A percentile compares a stretch with the other conserved stretches of the same genome.
Conservation (phyloP, 306 rosid genomes). For the Fragaria ananassa region DNA sequence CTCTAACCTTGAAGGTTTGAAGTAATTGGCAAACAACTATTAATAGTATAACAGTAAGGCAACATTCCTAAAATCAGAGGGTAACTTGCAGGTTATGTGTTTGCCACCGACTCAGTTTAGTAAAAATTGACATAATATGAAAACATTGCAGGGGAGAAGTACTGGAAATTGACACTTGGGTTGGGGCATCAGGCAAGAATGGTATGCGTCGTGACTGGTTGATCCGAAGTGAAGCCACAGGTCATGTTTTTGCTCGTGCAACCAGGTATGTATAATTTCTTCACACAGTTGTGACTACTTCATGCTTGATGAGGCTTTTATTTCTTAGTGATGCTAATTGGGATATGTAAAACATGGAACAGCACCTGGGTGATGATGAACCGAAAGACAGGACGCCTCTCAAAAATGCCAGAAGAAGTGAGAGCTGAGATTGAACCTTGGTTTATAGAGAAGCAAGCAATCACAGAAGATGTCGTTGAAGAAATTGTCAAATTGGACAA, state of each 20-base stretch:
- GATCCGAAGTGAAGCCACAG: conserved; percentile 74
- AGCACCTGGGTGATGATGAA: conserved; percentile 99
- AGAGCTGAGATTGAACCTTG: conserved; percentile 82
- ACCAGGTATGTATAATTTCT: conserved; percentile 51
- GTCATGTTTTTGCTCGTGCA: conserved; percentile 66
- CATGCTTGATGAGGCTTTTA: background rate
- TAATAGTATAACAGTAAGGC: too few relatives aligned
- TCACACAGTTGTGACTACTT: background rate
- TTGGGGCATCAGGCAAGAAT: conserved; percentile 92
- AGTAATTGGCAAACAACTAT: too few relatives aligned
- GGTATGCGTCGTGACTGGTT: conserved; percentile 93
- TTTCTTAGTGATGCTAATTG: background rate
- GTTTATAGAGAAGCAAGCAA: conserved; percentile 77
- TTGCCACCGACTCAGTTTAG: background rate
- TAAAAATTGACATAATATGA: background rate
- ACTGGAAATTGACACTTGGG: conserved; percentile 90
- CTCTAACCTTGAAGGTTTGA: too few relatives aligned
- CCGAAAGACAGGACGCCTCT: conserved; percentile 81
- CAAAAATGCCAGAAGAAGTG: conserved; percentile 86
- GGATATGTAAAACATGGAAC: conserved; percentile 26
- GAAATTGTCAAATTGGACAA: conserved; percentile 69
- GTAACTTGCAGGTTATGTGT: too few relatives aligned
- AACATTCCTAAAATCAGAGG: too few relatives aligned
- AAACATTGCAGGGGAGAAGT: conserved; percentile 75
- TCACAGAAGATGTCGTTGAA: conserved; percentile 56